Evolutionary conservation across 225 moss, liverwort and hornwort species (phyloP).

Genomic region (Sphagnum tenellum): DNA sequence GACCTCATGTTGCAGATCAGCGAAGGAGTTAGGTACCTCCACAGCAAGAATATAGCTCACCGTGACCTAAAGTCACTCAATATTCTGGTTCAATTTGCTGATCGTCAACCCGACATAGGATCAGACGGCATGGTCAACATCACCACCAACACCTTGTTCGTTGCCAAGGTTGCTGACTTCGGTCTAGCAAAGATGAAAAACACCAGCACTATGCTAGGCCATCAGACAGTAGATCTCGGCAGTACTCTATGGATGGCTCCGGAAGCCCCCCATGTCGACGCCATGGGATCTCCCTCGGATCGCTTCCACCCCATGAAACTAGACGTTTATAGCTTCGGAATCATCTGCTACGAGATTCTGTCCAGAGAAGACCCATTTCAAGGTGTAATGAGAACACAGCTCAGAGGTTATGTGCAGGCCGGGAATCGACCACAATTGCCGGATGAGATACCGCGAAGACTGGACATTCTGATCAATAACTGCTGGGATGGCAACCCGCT

Average conservation of each 20-base stretch:
- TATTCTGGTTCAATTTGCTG: slow-evolving; percentile 12
- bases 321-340: slow-evolving; percentile 4
- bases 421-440: no score
- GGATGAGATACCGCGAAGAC: no score
- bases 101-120: not conserved
- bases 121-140: no score
- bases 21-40: slow-evolving; percentile 29
- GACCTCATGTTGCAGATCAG: slow-evolving; percentile 37
- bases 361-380: slow-evolving; percentile 10
- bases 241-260: slow-evolving; percentile 20
- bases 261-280: slow-evolving; percentile 4
- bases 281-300: slow-evolving; percentile 4
- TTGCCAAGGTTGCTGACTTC: slow-evolving; percentile 20
- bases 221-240: slow-evolving; percentile 10
- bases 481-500: no score
- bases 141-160: not conserved
- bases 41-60: slow-evolving; percentile 28
- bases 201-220: slow-evolving; percentile 6
- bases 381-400: not conserved
- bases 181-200: slow-evolving; percentile 15
- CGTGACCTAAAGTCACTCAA: slow-evolving; percentile 34
- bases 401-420: no score
- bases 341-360: slow-evolving; percentile 23
- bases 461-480: no score
- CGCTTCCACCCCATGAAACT: not conserved